phyloP scores from a whole-genome alignment of 106 monocot genomes.

The Acorus gramineus region DNA sequence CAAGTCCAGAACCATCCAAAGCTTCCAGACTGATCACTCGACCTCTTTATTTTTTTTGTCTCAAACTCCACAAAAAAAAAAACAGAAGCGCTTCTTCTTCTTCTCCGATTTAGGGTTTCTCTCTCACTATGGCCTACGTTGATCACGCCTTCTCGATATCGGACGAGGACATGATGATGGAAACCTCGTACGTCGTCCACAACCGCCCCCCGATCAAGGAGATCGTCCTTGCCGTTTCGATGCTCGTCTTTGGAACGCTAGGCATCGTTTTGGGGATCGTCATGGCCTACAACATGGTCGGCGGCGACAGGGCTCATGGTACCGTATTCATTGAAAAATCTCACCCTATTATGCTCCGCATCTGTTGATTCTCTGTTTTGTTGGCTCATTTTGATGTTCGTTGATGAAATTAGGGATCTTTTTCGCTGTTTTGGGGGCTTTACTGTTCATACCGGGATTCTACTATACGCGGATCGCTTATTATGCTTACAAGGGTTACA shows the following conservation, averaged over 20 bases:
- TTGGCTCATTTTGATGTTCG: neutral
- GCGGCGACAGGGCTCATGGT: neutral
- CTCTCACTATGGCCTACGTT: neutral
- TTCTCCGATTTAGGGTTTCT: neutral
- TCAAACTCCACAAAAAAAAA: no score
- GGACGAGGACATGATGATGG: neutral
- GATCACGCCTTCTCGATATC: neutral
- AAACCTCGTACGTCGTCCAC: neutral
- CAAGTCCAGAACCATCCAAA: no score
- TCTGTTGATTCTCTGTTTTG: neutral
- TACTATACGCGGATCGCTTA: constrained; percentile 75
- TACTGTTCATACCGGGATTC: constrained; percentile 66
- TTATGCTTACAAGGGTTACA: constrained; percentile 71
- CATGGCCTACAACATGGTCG: neutral
- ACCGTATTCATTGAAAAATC: neutral
- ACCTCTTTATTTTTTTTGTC: no score
- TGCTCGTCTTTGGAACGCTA: neutral
- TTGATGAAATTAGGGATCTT: constrained; percentile 31
- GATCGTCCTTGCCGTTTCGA: neutral
- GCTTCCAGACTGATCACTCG: no score
- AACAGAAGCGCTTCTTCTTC: neutral
- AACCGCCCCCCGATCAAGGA: neutral
- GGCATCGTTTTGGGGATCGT: neutral
- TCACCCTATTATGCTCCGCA: no score
- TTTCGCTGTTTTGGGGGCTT: constrained; percentile 49